A percentile compares a stretch with the other conserved stretches of the same genome.
phyloP scores from a whole-genome alignment of 768 basidiomycete genomes.

The Tricholoma sp. region DNA sequence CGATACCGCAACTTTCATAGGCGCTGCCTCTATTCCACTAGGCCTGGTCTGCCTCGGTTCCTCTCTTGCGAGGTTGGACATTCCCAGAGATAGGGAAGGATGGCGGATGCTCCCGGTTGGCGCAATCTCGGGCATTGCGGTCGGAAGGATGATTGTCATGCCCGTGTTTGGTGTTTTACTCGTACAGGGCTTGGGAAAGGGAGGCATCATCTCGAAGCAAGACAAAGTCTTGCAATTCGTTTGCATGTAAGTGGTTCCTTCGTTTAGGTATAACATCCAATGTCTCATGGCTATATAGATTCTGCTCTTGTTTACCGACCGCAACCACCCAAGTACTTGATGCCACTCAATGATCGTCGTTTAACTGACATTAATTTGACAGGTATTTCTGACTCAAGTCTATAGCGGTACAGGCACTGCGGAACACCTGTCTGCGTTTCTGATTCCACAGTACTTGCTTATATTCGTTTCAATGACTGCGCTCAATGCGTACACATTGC shows the following conservation, averaged over 20 bases:
- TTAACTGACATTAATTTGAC: background rate
- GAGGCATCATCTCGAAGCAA: slow-evolving; percentile 40
- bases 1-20: slow-evolving; percentile 46
- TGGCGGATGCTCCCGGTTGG: slow-evolving; percentile 43
- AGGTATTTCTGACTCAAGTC: slow-evolving; percentile 63
- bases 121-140: slow-evolving; percentile 47
- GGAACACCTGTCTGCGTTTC: slow-evolving; percentile 55
- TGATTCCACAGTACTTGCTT: slow-evolving; percentile 57
- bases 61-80: slow-evolving; percentile 48
- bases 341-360: background rate
- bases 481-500: slow-evolving; percentile 41
- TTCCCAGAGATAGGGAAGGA: slow-evolving; percentile 37
- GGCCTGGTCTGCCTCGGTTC: slow-evolving; percentile 52
- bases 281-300: slow-evolving; percentile 26
- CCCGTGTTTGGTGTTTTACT: slow-evolving; percentile 61
- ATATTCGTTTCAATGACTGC: slow-evolving; percentile 50
- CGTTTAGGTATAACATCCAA: background rate
- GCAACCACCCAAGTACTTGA: slow-evolving; percentile 49
- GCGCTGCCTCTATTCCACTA: slow-evolving; percentile 48
- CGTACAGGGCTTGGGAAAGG: slow-evolving; percentile 41
- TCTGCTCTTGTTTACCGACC: slow-evolving; percentile 57
- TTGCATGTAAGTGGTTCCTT: slow-evolving; percentile 49
- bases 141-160: slow-evolving; percentile 50
- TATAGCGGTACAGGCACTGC: slow-evolving; percentile 63
- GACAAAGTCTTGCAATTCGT: slow-evolving; percentile 62